Conservation (phyloP, 2,329 filamentous ascomycete species). For the Alternaria sp. region DNA sequence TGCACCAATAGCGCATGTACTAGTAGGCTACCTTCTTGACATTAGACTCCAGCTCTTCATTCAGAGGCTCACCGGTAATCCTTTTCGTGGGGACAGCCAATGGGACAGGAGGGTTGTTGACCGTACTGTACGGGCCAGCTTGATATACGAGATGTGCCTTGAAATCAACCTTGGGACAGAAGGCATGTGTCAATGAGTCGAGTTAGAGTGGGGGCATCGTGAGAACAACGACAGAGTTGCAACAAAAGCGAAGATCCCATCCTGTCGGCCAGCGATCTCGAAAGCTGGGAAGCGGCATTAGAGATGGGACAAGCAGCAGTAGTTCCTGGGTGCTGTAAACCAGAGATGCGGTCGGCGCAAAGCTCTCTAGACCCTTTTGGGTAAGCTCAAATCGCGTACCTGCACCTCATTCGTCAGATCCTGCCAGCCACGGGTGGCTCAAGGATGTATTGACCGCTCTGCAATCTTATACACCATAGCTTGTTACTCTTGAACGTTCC, state of each 20-base stretch:
- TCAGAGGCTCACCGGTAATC: not conserved
- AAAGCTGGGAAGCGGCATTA: not conserved
- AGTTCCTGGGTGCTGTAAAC: not conserved
- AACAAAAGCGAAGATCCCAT: not conserved
- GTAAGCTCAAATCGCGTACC: not conserved
- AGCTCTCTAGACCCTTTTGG: not conserved
- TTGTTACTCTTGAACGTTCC: not conserved
- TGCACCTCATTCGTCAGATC: slow-evolving; percentile 2
- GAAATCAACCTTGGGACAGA: not conserved
- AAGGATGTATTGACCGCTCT: slow-evolving; percentile 6
- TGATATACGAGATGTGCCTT: not conserved
- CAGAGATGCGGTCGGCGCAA: slow-evolving; percentile 4
- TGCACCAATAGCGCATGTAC: slow-evolving; percentile 9
- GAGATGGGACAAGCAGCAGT: not conserved
- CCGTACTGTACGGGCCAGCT: not conserved
- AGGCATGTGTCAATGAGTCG: not conserved
- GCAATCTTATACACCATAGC: not conserved
- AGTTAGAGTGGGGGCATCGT: not conserved
- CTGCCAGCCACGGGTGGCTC: slow-evolving; percentile 1
- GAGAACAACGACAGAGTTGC: not conserved
- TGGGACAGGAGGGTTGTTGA: not conserved
- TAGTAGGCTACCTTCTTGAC: slow-evolving; percentile 11
- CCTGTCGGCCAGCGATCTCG: not conserved
- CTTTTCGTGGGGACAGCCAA: not conserved
- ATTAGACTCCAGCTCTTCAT: slow-evolving; percentile 1